Base-by-base conservation (phyloP, 2,329 filamentous ascomycete genomes). In the Aureobasidium zeae region DNA sequence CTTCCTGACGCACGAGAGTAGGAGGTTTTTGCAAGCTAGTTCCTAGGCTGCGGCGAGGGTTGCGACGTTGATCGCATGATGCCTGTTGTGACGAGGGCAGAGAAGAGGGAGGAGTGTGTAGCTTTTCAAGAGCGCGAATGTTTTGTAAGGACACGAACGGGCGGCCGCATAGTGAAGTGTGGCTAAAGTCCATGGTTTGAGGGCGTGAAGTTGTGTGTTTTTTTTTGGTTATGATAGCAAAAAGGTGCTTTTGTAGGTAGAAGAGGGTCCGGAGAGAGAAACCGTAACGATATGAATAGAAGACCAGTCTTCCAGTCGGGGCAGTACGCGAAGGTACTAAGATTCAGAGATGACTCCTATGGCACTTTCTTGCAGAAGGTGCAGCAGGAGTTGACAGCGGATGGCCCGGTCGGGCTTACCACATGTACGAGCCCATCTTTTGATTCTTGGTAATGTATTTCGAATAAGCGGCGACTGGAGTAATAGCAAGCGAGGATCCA, bases 1-100 rank as follows among this genome's bases (percentile, higher is more conserved):
- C 87, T 58, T 79, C 78, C 70, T 95, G 88, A 57, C 88, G 82
- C 51, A 88, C 73, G 52, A 95, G 75, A 47, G 81, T 68, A 37
- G 89, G 86, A 55, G 84, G 83, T 54, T 75, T 74, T 52, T 76
- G 65, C 55, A 74, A 71, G 47, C 71, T 64, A 45, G 71, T 69
- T 22, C 72, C 64, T 49, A 75, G 74, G 50, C 67, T 69, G 61
- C 75, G 70, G 56, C 74, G 70, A 53, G 74, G 75, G 58, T 78
- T 66, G 57, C 79, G 78, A 50, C 81, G 77, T 57, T 79, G 68
- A 55, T 81, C 76, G 36, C 67, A 64, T 44, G 20, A 38, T 35
- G 35, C 21, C 28, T 26, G 12, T 21, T 49, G 39, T 20, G 35
- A 31, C 29, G 17, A 25, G 13, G 45, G 17, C 4, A 11, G 21